Evolutionary conservation across 225 moss, liverwort and hornwort species (phyloP).

Genomic region (Marchantia polymorpha): DNA sequence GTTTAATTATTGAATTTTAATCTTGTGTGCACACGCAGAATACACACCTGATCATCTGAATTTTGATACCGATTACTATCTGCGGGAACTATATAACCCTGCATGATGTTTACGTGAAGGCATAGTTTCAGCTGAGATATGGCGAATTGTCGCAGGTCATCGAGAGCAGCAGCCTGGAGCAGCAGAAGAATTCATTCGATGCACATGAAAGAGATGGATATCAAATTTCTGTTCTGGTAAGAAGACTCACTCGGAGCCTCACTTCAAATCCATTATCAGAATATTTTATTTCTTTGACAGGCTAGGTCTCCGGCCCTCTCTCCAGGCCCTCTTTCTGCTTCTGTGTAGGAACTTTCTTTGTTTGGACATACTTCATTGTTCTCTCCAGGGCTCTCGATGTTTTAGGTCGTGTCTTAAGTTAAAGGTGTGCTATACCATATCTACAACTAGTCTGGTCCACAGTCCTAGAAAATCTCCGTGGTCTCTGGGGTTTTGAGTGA

Average conservation of each 20-base stretch:
- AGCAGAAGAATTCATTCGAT: conserved; percentile 7
- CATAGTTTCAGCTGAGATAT: background rate
- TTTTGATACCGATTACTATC: background rate
- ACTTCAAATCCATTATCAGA: too few species aligned
- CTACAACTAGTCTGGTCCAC: too few species aligned
- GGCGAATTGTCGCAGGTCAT: conserved; percentile 28
- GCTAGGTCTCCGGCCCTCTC: too few species aligned
- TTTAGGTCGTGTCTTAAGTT: too few species aligned
- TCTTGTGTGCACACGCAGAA: background rate
- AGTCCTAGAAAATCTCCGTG: too few species aligned
- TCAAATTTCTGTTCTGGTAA: conserved; percentile 38
- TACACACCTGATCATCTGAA: background rate
- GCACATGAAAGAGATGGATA: conserved; percentile 17
- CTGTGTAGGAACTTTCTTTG: too few species aligned
- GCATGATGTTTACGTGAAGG: background rate
- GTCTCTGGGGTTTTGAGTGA: too few species aligned
- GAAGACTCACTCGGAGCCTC: background rate
- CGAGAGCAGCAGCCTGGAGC: conserved; percentile 30
- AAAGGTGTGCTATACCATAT: too few species aligned
- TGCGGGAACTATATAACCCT: background rate
- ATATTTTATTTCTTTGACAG: too few species aligned
- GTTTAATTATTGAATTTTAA: background rate
- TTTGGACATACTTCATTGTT: too few species aligned
- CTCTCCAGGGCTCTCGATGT: too few species aligned
- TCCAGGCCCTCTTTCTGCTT: too few species aligned